phyloP scores from a whole-genome alignment of 2,329 filamentous ascomycete species.

The Lasiodiplodia hormozganensis region DNA sequence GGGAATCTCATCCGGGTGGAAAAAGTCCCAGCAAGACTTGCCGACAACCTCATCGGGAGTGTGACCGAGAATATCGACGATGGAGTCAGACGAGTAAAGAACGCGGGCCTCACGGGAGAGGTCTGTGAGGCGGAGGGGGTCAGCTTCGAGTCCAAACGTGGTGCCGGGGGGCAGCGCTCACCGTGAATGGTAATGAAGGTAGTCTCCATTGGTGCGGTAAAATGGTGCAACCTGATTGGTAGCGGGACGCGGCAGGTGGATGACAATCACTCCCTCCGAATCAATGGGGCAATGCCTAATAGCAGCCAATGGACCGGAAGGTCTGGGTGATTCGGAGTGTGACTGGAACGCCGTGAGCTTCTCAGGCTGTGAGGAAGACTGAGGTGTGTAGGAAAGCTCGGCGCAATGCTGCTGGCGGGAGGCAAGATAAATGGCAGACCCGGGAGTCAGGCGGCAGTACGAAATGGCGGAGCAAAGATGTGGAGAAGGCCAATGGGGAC shows the following conservation, averaged over 20 bases:
- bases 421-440: neutral
- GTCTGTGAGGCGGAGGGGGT: conserved; percentile 58
- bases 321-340: conserved; percentile 26
- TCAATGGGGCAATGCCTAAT: conserved; percentile 27
- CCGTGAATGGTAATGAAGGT: conserved; percentile 93
- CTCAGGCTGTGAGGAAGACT: conserved; percentile 1
- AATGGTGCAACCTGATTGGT: neutral
- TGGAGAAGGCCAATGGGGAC: neutral
- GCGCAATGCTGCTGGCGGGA: neutral
- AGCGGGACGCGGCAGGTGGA: neutral
- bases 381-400: neutral
- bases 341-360: neutral
- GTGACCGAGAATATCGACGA: conserved; percentile 83
- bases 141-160: conserved; percentile 25
- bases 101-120: conserved; percentile 77
- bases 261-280: conserved; percentile 21
- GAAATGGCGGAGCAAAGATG: neutral
- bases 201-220: conserved; percentile 68
- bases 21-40: conserved; percentile 83
- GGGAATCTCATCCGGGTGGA: conserved; percentile 80
- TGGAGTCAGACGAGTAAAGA: conserved; percentile 82
- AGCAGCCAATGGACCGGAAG: conserved; percentile 24
- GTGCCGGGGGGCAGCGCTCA: conserved; percentile 43
- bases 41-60: conserved; percentile 76
- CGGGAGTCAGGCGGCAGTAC: neutral